These are phyloP conservation scores for Myochromella boudieri DNA, from an alignment of 768 basidiomycete species.

Conservation along the genomic window DNA sequence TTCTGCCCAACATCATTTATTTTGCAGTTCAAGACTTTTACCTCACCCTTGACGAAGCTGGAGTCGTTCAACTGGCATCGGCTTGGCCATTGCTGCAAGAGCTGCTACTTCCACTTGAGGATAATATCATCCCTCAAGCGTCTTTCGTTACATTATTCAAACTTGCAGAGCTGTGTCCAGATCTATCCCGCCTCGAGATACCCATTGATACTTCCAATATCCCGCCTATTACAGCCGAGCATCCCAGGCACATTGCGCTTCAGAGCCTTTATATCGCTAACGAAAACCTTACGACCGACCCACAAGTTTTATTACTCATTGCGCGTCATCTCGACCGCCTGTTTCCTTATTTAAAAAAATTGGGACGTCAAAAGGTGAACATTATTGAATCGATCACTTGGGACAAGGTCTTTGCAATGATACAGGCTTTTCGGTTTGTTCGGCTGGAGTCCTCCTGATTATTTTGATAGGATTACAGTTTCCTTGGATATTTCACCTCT, in stretches of 20 bases:
- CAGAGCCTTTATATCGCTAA: neutral
- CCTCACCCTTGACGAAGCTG: neutral
- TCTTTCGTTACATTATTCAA: neutral
- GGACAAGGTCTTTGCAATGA: constrained; percentile 6
- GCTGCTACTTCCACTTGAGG: neutral
- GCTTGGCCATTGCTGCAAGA: neutral
- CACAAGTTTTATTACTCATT: neutral
- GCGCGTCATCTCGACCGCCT: neutral
- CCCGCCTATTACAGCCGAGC: neutral
- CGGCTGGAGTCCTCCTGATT: neutral
- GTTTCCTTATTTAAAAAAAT: neutral
- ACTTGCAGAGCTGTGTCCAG: constrained; percentile 3
- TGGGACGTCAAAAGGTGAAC: neutral
- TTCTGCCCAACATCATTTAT: constrained; percentile 1
- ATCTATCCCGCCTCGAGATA: neutral
- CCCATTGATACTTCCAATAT: neutral
- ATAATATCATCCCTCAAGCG: neutral
- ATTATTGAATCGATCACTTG: neutral
- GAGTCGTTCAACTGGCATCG: neutral
- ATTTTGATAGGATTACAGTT: too few relatives aligned
- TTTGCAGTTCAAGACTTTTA: neutral
- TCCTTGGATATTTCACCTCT: too few relatives aligned
- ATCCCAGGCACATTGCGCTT: neutral
- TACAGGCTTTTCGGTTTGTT: constrained; percentile 6
- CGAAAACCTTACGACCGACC: neutral